Evolutionary conservation across 176 grass and related monocot genomes (phyloP).

Genomic region (Avena atlantica): DNA sequence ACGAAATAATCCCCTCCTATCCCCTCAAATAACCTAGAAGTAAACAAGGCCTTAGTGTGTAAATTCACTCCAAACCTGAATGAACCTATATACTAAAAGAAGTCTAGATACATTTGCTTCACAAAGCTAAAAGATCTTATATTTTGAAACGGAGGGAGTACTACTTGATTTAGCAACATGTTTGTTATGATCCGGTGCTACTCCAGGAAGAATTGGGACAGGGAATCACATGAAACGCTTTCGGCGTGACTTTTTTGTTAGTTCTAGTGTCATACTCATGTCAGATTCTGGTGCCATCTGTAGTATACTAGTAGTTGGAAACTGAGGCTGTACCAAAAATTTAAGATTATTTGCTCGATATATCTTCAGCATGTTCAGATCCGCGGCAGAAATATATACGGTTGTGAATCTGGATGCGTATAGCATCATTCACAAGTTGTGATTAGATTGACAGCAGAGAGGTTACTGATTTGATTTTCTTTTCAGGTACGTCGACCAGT

Average conservation of each 20-base stretch:
- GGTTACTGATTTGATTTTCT: background rate
- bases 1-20: too few species aligned
- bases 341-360: constrained; percentile 1
- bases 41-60: too few species aligned
- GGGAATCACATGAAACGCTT: constrained; percentile 19
- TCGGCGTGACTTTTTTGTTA: constrained; percentile 27
- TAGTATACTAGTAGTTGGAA: constrained; percentile 28
- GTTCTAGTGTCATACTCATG: constrained; percentile 3
- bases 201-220: constrained; percentile 4
- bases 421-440: background rate
- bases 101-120: too few species aligned
- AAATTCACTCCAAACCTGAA: too few species aligned
- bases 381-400: background rate
- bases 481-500: constrained; percentile 85
- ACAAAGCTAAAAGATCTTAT: too few species aligned
- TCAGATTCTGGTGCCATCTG: constrained; percentile 16
- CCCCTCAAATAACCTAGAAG: too few species aligned
- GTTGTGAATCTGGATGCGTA: background rate
- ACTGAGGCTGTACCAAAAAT: background rate
- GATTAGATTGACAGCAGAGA: background rate
- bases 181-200: constrained; percentile 37
- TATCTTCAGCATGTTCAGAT: constrained; percentile 13
- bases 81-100: too few species aligned
- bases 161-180: constrained; percentile 31
- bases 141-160: too few species aligned